These are phyloP conservation scores for Diversispora epigaea DNA, from an alignment of 192 early-diverging fungal species.

Conservation along the genomic window DNA sequence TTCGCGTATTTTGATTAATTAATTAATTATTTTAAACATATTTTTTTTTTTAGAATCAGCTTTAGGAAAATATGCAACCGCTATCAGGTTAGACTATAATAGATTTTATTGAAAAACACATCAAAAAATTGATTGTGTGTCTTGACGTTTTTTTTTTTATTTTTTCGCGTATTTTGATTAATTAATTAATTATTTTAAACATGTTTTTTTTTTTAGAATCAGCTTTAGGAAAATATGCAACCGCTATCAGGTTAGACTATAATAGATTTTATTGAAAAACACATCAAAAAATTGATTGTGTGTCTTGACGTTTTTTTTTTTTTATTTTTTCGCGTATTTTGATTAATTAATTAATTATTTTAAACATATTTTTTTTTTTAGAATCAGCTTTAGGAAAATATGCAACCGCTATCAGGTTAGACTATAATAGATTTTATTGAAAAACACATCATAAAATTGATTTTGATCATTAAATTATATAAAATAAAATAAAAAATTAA, in stretches of 20 bases:
- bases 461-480: neutral
- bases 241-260: slow-evolving; percentile 1
- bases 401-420: slow-evolving; percentile 1
- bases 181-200: neutral
- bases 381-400: slow-evolving; percentile 24
- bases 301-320: neutral
- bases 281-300: neutral
- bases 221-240: slow-evolving; percentile 21
- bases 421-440: neutral
- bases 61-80: slow-evolving; percentile 19
- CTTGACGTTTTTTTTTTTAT: neutral
- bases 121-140: neutral
- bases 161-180: neutral
- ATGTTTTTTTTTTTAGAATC: neutral
- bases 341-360: neutral
- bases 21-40: neutral
- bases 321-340: neutral
- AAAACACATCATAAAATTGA: neutral
- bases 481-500: neutral
- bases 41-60: slow-evolving; percentile 3
- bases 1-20: neutral
- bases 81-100: neutral
- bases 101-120: neutral
- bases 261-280: neutral
- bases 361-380: neutral